Percentiles rank a stretch among this genome's conserved stretches.
These are phyloP conservation scores for Pythium rishiriense DNA, from an alignment of 352 stramenopile species.

Conservation along the genomic window DNA sequence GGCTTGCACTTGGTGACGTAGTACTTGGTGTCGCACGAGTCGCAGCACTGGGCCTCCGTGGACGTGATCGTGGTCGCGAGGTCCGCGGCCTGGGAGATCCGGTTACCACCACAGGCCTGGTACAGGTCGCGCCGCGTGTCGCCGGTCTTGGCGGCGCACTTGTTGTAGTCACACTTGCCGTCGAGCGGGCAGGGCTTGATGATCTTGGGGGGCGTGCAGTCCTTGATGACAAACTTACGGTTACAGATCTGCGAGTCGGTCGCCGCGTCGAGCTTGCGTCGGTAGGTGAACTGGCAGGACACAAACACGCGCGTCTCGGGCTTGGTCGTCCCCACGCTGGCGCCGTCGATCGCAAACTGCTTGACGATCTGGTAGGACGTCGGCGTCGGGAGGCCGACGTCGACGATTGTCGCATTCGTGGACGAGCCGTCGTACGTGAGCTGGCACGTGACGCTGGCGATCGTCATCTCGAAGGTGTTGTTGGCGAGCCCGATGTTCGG, in stretches of 20 bases:
- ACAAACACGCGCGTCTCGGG: constrained; percentile 47
- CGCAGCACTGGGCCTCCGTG: constrained; percentile 42
- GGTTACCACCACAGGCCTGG: constrained; percentile 16
- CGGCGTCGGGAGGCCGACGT: not conserved
- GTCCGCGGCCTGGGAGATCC: constrained; percentile 23
- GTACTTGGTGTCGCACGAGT: constrained; percentile 36
- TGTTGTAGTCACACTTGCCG: constrained; percentile 21
- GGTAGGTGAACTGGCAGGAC: constrained; percentile 59
- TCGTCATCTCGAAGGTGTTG: constrained; percentile 14
- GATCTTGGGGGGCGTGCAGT: constrained; percentile 59
- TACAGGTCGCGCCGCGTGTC: constrained; percentile 8
- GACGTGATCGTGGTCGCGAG: constrained; percentile 26
- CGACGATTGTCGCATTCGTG: constrained; percentile 11
- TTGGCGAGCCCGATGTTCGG: constrained; percentile 24
- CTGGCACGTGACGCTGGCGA: constrained; percentile 35
- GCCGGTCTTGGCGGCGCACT: constrained; percentile 5
- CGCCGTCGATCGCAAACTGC: constrained; percentile 40
- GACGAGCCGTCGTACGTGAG: constrained; percentile 29
- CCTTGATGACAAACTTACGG: constrained; percentile 48
- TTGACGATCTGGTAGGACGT: constrained; percentile 43
- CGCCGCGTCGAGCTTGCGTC: constrained; percentile 23
- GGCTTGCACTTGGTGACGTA: constrained; percentile 30
- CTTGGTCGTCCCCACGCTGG: constrained; percentile 47
- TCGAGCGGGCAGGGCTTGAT: constrained; percentile 40
- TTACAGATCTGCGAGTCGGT: constrained; percentile 35